A percentile compares a stretch with the other conserved stretches of the same genome.
These are phyloP conservation scores for Syncephalastrum sp. DNA, from an alignment of 371 early-diverging fungal genomes.

Conservation along the genomic window DNA sequence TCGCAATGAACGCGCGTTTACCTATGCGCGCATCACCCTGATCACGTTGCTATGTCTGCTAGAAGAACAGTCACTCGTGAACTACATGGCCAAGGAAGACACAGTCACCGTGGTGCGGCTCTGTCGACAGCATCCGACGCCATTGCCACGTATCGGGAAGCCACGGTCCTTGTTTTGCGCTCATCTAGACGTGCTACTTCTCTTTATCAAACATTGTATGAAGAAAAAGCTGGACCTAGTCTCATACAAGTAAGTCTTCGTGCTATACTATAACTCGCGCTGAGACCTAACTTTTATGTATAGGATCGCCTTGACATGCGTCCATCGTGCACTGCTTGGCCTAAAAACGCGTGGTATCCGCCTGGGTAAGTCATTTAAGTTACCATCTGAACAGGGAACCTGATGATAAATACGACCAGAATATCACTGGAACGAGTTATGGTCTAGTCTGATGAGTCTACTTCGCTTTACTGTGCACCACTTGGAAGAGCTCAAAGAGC, in stretches of 20 bases:
- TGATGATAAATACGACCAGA: background rate
- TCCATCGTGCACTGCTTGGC: constrained; percentile 40
- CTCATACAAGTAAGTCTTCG: constrained; percentile 41
- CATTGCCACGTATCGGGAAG: constrained; percentile 45
- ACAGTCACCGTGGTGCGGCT: constrained; percentile 18
- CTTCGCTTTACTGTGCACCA: constrained; percentile 45
- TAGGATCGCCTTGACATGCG: constrained; percentile 32
- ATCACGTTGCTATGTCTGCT: constrained; percentile 38
- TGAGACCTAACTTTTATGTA: background rate
- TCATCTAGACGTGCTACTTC: constrained; percentile 41
- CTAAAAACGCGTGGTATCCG: constrained; percentile 41
- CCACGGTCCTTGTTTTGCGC: constrained; percentile 39
- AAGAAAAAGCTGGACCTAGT: constrained; percentile 52
- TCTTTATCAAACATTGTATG: constrained; percentile 56
- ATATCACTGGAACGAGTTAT: constrained; percentile 57
- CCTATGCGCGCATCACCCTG: constrained; percentile 46
- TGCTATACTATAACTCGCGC: too few relatives aligned
- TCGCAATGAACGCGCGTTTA: constrained; percentile 37
- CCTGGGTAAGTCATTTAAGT: constrained; percentile 30
- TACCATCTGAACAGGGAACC: constrained; percentile 22
- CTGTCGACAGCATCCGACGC: constrained; percentile 48
- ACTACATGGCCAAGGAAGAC: constrained; percentile 24
- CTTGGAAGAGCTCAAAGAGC: constrained; percentile 26
- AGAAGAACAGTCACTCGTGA: constrained; percentile 33
- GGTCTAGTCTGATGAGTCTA: constrained; percentile 43